Evolutionary conservation across 495 filamentous ascomycete species (phyloP).

Genomic region (Daldinia caldariorum): DNA sequence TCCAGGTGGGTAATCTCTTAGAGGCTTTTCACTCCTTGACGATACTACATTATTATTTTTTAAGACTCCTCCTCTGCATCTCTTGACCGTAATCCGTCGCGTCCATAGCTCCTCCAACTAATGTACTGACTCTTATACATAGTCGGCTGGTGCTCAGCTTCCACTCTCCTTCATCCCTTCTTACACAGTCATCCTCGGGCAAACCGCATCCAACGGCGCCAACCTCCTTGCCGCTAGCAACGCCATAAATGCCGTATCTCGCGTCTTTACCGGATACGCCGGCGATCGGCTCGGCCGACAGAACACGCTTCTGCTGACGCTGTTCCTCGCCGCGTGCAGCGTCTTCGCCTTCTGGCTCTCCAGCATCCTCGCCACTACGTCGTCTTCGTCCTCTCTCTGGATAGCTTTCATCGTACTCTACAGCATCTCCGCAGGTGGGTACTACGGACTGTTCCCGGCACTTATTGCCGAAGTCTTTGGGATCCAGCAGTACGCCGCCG

Average conservation of each 20-base stretch:
- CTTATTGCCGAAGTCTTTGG: slow-evolving; percentile 67
- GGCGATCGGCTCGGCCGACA: slow-evolving; percentile 62
- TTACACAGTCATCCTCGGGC: slow-evolving; percentile 56
- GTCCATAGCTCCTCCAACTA: no score
- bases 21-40: no score
- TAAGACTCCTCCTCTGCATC: no score
- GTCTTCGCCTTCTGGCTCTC: slow-evolving; percentile 64
- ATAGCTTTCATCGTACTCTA: slow-evolving; percentile 64
- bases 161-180: slow-evolving; percentile 60
- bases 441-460: slow-evolving; percentile 57
- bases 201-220: slow-evolving; percentile 54
- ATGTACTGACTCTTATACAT: neutral
- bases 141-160: slow-evolving; percentile 55
- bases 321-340: slow-evolving; percentile 55
- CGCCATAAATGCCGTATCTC: slow-evolving; percentile 63
- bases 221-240: slow-evolving; percentile 64
- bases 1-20: slow-evolving; percentile 47
- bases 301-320: slow-evolving; percentile 63
- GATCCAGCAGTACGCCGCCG: slow-evolving; percentile 65
- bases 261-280: slow-evolving; percentile 60
- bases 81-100: no score
- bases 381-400: slow-evolving; percentile 51
- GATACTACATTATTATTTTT: no score
- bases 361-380: slow-evolving; percentile 39
- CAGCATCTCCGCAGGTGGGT: slow-evolving; percentile 62